phyloP scores from a whole-genome alignment of 305 asterid genomes.

The Ajuga reptans region DNA sequence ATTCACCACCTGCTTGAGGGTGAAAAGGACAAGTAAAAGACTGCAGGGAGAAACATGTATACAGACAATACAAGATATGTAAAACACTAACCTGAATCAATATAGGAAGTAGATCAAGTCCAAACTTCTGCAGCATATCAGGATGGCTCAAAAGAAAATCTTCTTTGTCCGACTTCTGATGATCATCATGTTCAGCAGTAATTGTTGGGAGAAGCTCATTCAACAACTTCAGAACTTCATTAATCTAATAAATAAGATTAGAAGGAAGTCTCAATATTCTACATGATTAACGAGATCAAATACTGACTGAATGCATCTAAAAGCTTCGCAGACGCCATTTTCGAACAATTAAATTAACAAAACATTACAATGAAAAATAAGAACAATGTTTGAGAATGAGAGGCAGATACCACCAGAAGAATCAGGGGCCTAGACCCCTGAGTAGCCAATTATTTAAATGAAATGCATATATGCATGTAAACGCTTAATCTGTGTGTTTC shows the following conservation, averaged over 20 bases:
- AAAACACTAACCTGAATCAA: constrained; percentile 61
- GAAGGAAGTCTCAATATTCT: constrained; percentile 8
- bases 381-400: not conserved
- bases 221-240: constrained; percentile 70
- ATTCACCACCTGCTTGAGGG: constrained; percentile 68
- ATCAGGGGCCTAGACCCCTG: not conserved
- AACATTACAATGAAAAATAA: not conserved
- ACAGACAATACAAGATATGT: constrained; percentile 13
- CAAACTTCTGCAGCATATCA: constrained; percentile 69
- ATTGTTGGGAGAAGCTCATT: constrained; percentile 76
- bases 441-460: not conserved
- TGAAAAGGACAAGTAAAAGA: constrained; percentile 27
- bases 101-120: constrained; percentile 71
- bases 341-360: not conserved
- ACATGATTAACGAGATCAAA: not conserved
- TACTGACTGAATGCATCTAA: not conserved
- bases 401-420: not conserved
- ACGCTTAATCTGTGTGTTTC: too few relatives aligned
- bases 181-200: constrained; percentile 40
- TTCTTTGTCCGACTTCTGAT: constrained; percentile 52
- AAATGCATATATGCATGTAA: not conserved
- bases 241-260: constrained; percentile 42
- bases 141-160: constrained; percentile 56
- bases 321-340: not conserved
- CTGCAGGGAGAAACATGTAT: not conserved